Conservation (phyloP, 225 moss, liverwort and hornwort species). For the Ulota crispa region DNA sequence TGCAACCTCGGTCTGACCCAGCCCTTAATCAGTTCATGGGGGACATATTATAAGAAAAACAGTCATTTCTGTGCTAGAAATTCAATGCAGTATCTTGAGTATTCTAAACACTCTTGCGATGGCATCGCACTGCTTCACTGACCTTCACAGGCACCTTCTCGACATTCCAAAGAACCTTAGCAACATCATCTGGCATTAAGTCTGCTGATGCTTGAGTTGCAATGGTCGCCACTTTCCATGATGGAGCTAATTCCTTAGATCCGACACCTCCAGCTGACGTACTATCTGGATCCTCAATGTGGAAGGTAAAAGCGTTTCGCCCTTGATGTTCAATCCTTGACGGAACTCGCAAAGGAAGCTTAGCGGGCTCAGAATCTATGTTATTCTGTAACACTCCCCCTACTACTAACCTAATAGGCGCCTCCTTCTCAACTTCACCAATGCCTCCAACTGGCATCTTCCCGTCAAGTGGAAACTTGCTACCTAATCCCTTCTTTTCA, state of each 20-base stretch:
- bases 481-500: slow-evolving; percentile 58
- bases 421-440: slow-evolving; percentile 63
- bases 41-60: not conserved
- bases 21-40: not conserved
- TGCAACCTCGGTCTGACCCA: not conserved
- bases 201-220: slow-evolving; percentile 95
- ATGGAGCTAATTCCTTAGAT: slow-evolving; percentile 72
- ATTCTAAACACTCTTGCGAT: not conserved
- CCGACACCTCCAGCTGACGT: slow-evolving; percentile 44
- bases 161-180: slow-evolving; percentile 98
- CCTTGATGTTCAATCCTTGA: slow-evolving; percentile 77
- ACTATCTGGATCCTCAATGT: slow-evolving; percentile 74
- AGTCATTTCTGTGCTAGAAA: not conserved
- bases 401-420: slow-evolving; percentile 88
- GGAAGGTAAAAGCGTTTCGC: slow-evolving; percentile 80
- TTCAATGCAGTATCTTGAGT: slow-evolving; percentile 1
- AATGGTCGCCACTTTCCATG: slow-evolving; percentile 92
- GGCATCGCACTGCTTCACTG: slow-evolving; percentile 27
- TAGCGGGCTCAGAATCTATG: slow-evolving; percentile 74
- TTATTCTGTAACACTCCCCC: slow-evolving; percentile 90
- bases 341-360: slow-evolving; percentile 82
- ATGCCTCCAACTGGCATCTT: slow-evolving; percentile 63
- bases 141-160: slow-evolving; percentile 99
- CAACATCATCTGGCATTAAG: slow-evolving; percentile 97
- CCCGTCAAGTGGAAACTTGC: slow-evolving; percentile 68